Base-by-base conservation (phyloP, 306 rosid genomes). In the Leucaena leucocephala region DNA sequence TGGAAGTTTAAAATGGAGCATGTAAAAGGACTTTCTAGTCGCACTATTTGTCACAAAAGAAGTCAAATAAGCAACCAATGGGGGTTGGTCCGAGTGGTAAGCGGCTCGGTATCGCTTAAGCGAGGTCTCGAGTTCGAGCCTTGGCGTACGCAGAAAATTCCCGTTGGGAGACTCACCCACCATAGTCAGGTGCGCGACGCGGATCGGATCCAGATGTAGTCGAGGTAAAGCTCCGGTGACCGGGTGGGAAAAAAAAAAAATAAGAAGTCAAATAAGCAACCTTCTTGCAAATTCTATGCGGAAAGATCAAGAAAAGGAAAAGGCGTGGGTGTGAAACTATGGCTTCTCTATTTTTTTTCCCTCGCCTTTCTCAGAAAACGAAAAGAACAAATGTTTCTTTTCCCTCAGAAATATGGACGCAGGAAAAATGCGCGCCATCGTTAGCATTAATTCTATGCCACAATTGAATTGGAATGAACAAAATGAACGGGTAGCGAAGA, bases 1-100 rank as follows among this genome's bases (percentile, higher is more conserved):
- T n/a, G 10, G 9, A 54, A n/a, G 27, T n/a, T 54, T 43, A 52
- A 77, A 69, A 73, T 5, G 1, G n/a, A 52, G 36, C 4, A 36
- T 50, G 62, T 38, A 55, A 52, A 17, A 21, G 63, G 40, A 45
- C 27, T 19, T 19, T 58, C 59, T n/a, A 8, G 57, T 27, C 27
- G 27, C 27, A 27, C 27, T 27, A 27, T 27, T 27, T 27, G 27
- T 27, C 27, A 27, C 27, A 27, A 27, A 27, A 71, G 6, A 66
- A 82, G 69, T 82, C 73, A 86, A 71, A 80, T 17, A 76, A 77
- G 84, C 82, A 34, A 48, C 17, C 5, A n/a, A n/a, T n/a, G n/a
- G n/a, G n/a, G n/a, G n/a, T n/a, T n/a, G n/a, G n/a, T n/a, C n/a
- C n/a, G n/a, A n/a, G n/a, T n/a, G n/a, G n/a, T n/a, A n/a, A n/a